Conservation (phyloP, 495 filamentous ascomycete genomes). For the Podospora sp. region DNA sequence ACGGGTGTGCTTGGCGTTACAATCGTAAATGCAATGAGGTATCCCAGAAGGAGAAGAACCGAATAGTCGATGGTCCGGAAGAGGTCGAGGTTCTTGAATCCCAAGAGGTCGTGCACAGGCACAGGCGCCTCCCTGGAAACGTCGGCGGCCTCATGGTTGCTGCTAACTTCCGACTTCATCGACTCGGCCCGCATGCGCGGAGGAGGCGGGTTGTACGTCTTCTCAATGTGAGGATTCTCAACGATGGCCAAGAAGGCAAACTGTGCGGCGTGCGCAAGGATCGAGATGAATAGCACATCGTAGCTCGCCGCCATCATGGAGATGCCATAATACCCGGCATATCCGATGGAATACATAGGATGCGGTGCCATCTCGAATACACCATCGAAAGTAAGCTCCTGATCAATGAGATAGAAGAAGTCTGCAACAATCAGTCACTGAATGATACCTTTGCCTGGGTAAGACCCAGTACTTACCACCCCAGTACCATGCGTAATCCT, state of each 20-base stretch:
- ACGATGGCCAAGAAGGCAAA: constrained; percentile 87
- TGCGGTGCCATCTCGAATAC: constrained; percentile 99
- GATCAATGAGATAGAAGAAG: constrained; percentile 98
- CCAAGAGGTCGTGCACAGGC: constrained; percentile 77
- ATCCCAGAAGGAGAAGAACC: constrained; percentile 71
- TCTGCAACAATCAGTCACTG: constrained; percentile 48
- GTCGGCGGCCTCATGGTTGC: constrained; percentile 25
- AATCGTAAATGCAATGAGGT: constrained; percentile 70
- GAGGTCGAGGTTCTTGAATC: constrained; percentile 80
- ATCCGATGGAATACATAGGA: constrained; percentile 99
- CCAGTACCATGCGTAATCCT: constrained; percentile 99
- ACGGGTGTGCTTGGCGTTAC: constrained; percentile 75
- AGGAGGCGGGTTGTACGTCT: constrained; percentile 91
- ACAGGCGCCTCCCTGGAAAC: constrained; percentile 47
- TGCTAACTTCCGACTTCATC: constrained; percentile 43
- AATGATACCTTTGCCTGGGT: too few species aligned
- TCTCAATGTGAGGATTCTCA: constrained; percentile 98
- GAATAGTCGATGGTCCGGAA: constrained; percentile 83
- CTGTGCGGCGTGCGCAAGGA: constrained; percentile 91
- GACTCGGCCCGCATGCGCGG: constrained; percentile 61
- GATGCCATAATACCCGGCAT: constrained; percentile 97
- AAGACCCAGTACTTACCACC: constrained; percentile 49
- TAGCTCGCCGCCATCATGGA: constrained; percentile 99
- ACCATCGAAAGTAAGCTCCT: constrained; percentile 96
- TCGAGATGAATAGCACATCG: constrained; percentile 93